phyloP scores from a whole-genome alignment of 495 filamentous ascomycete genomes.

The Emericellopsis terricola region DNA sequence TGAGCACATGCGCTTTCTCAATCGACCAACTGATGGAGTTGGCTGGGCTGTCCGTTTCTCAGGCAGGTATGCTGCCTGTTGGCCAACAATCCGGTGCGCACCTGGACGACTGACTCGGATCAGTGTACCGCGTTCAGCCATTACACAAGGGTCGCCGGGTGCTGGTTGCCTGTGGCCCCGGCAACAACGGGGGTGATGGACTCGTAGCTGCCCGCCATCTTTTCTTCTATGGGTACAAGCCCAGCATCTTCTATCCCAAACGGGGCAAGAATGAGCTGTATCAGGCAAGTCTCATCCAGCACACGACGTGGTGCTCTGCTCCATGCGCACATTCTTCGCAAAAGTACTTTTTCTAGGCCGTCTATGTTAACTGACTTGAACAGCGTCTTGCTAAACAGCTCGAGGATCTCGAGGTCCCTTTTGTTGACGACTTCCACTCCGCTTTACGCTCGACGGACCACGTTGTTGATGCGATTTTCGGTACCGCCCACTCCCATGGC shows the following conservation, averaged over 20 bases:
- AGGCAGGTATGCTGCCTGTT: slow-evolving; percentile 37
- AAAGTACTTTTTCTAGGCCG: too few relatives aligned
- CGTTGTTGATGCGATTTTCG: slow-evolving; percentile 88
- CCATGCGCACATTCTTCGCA: too few relatives aligned
- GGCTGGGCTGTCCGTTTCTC: slow-evolving; percentile 81
- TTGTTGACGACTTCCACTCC: slow-evolving; percentile 59
- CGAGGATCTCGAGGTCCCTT: slow-evolving; percentile 62
- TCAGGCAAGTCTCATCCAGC: slow-evolving; percentile 43
- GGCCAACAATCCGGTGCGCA: too few relatives aligned
- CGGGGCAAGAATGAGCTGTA: slow-evolving; percentile 79
- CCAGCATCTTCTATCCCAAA: slow-evolving; percentile 87
- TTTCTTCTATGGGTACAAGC: slow-evolving; percentile 82
- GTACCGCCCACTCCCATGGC: too few relatives aligned
- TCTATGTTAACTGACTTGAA: too few relatives aligned
- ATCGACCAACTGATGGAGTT: slow-evolving; percentile 97
- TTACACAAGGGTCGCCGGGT: slow-evolving; percentile 50
- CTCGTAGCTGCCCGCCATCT: slow-evolving; percentile 90
- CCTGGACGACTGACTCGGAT: slow-evolving; percentile 1
- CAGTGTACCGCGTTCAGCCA: slow-evolving; percentile 76
- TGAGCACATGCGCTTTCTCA: slow-evolving; percentile 82
- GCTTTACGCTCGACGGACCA: slow-evolving; percentile 54
- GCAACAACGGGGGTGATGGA: slow-evolving; percentile 92
- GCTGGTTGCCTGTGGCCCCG: slow-evolving; percentile 81
- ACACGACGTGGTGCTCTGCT: too few relatives aligned
- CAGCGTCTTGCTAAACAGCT: slow-evolving; percentile 73